A percentile compares a stretch with the other conserved stretches of the same genome.
These are phyloP conservation scores for Cajanus cajan DNA, from an alignment of 306 rosid species.

Conservation along the genomic window DNA sequence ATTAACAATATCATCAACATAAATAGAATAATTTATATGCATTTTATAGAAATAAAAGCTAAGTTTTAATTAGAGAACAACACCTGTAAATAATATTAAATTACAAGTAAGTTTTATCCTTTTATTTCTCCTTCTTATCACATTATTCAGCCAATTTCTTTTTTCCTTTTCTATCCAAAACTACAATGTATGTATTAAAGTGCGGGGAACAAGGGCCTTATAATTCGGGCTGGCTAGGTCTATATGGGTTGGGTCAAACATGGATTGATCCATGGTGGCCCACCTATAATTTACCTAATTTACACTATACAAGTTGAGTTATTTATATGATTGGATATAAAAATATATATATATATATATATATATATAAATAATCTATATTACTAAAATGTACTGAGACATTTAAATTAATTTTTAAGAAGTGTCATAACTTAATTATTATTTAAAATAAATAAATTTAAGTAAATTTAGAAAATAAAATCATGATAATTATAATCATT, in stretches of 20 bases:
- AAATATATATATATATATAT: neutral
- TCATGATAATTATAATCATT: neutral
- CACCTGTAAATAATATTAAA: no score
- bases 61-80: no score
- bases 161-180: neutral
- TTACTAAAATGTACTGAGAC: neutral
- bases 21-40: no score
- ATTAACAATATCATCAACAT: no score
- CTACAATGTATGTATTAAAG: neutral
- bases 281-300: neutral
- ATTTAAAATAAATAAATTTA: neutral
- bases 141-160: neutral
- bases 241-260: neutral
- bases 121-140: neutral
- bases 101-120: no score
- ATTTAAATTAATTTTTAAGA: neutral
- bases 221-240: neutral
- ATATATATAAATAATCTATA: neutral
- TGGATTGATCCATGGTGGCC: neutral
- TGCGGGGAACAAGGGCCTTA: slow-evolving; percentile 8
- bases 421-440: neutral
- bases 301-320: neutral
- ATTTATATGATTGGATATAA: neutral
- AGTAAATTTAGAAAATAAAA: neutral
- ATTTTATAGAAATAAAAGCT: no score